phyloP scores from a whole-genome alignment of 768 basidiomycete species.

The Boletus vinaceobasis region DNA sequence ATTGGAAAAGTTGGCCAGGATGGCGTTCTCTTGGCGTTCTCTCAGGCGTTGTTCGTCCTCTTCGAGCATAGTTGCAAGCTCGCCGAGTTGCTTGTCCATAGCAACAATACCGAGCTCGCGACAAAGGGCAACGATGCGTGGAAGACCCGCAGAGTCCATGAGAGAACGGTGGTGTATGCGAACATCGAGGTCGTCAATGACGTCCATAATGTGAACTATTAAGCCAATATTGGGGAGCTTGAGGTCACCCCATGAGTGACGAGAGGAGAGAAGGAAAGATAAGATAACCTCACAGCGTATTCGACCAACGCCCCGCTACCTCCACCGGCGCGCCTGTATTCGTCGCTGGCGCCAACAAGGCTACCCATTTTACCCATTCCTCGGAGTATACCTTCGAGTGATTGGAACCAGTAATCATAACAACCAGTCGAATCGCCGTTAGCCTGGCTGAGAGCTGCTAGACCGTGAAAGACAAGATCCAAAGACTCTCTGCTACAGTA shows the following conservation, averaged over 20 bases:
- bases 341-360: slow-evolving; percentile 91
- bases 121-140: slow-evolving; percentile 67
- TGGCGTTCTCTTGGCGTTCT: slow-evolving; percentile 71
- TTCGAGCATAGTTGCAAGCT: slow-evolving; percentile 58
- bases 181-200: slow-evolving; percentile 74
- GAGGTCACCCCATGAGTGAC: slow-evolving; percentile 11
- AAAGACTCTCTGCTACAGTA: slow-evolving; percentile 63
- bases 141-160: slow-evolving; percentile 86
- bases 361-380: slow-evolving; percentile 95
- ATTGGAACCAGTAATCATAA: slow-evolving; percentile 90
- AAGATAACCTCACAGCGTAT: slow-evolving; percentile 64
- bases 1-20: slow-evolving; percentile 72
- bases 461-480: slow-evolving; percentile 66
- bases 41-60: slow-evolving; percentile 72
- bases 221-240: slow-evolving; percentile 61
- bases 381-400: slow-evolving; percentile 67
- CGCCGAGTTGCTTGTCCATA: slow-evolving; percentile 64
- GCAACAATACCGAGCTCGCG: slow-evolving; percentile 57
- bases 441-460: slow-evolving; percentile 67
- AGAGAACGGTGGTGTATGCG: slow-evolving; percentile 83
- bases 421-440: slow-evolving; percentile 56
- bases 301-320: slow-evolving; percentile 72
- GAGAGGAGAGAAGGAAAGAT: not conserved
- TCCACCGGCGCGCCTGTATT: slow-evolving; percentile 67
- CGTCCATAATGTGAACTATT: slow-evolving; percentile 62